Evolutionary conservation across 495 filamentous ascomycete species (phyloP).

Genomic region (Neurospora sp.): DNA sequence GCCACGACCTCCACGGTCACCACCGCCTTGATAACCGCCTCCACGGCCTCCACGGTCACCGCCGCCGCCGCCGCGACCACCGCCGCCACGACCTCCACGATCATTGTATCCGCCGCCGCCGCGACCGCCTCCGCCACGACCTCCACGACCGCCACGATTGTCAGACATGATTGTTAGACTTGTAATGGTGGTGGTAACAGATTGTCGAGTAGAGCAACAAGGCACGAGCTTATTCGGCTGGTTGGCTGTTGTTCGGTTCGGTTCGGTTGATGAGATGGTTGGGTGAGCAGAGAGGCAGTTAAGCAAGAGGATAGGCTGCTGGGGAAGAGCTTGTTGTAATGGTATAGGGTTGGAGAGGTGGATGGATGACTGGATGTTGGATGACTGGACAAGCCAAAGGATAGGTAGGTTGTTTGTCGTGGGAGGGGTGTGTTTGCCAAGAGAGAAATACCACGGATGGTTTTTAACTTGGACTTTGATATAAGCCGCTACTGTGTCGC

Average conservation of each 20-base stretch:
- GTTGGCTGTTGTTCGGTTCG: neutral
- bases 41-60: neutral
- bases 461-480: neutral
- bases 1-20: neutral
- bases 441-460: neutral
- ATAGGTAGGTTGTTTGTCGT: neutral
- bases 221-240: neutral
- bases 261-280: neutral
- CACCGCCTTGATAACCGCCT: neutral
- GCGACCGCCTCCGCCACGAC: constrained; percentile 5
- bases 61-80: no score
- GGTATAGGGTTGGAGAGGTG: neutral
- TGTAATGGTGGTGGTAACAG: neutral
- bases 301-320: neutral
- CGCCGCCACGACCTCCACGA: constrained; percentile 1
- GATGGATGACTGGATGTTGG: neutral
- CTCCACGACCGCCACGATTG: constrained; percentile 3
- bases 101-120: neutral
- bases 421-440: neutral
- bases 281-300: neutral
- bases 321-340: neutral
- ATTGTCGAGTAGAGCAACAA: neutral
- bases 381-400: neutral
- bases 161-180: constrained; percentile 7
- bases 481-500: neutral